Percentiles rank a stretch among this genome's conserved stretches.
These are phyloP conservation scores for Cicer arietinum DNA, from an alignment of 306 rosid genomes.

Conservation along the genomic window DNA sequence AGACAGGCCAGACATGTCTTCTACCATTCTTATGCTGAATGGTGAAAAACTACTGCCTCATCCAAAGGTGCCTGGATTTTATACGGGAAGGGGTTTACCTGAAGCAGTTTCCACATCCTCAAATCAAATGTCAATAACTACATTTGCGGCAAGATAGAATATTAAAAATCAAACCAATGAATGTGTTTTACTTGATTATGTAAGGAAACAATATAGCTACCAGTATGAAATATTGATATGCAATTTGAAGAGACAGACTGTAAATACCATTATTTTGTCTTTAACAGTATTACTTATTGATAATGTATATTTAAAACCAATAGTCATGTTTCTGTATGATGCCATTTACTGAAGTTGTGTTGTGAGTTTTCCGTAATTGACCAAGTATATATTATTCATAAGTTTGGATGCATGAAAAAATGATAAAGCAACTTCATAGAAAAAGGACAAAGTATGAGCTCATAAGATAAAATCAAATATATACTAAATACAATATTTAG, in stretches of 20 bases:
- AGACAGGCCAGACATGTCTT: background rate
- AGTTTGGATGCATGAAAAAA: too few relatives aligned
- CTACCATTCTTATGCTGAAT: conserved; percentile 25
- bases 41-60: conserved; percentile 36
- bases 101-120: background rate
- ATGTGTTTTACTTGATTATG: background rate
- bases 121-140: conserved; percentile 20
- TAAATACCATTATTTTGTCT: background rate
- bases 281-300: background rate
- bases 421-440: too few relatives aligned
- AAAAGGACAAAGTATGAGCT: too few relatives aligned
- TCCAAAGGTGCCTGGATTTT: conserved; percentile 29
- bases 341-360: too few relatives aligned
- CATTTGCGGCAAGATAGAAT: conserved; percentile 29
- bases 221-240: background rate
- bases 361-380: too few relatives aligned
- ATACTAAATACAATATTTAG: too few relatives aligned
- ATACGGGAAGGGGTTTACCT: background rate
- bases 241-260: background rate
- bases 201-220: background rate
- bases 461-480: too few relatives aligned
- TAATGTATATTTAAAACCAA: background rate
- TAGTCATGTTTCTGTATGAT: too few relatives aligned
- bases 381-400: too few relatives aligned
- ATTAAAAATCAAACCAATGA: background rate